phyloP scores from a whole-genome alignment of 2,329 filamentous ascomycete species.

The Decorospora gaudefroyi region DNA sequence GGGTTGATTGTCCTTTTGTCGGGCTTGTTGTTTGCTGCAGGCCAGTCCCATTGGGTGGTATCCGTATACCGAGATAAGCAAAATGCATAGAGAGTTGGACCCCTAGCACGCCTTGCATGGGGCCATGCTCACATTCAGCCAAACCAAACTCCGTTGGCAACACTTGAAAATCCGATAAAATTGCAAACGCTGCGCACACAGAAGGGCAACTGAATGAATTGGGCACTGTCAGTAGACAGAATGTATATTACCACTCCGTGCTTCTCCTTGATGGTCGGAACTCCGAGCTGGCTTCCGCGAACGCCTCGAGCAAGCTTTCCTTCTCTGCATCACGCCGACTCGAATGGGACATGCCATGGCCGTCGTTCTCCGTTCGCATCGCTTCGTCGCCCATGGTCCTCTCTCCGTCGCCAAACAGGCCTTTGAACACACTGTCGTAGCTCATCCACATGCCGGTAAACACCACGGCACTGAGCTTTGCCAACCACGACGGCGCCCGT shows the following conservation, averaged over 20 bases:
- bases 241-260: background rate
- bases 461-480: slow-evolving; percentile 55
- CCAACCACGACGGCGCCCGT: slow-evolving; percentile 69
- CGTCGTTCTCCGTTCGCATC: background rate
- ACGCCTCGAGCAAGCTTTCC: slow-evolving; percentile 17
- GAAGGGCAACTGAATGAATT: too few relatives aligned
- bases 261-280: background rate
- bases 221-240: too few relatives aligned
- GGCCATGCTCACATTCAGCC: too few relatives aligned
- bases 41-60: too few relatives aligned
- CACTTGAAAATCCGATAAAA: too few relatives aligned
- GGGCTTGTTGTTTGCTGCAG: too few relatives aligned
- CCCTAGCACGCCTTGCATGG: too few relatives aligned
- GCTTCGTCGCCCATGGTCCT: slow-evolving; percentile 53
- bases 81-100: too few relatives aligned
- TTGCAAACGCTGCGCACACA: too few relatives aligned
- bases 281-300: background rate
- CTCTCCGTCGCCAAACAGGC: slow-evolving; percentile 85
- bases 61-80: too few relatives aligned
- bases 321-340: slow-evolving; percentile 17
- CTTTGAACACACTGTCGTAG: slow-evolving; percentile 68
- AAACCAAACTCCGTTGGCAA: too few relatives aligned
- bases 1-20: too few relatives aligned
- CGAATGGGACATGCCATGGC: background rate
- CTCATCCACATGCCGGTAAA: slow-evolving; percentile 64